A percentile compares a stretch with the other conserved stretches of the same genome.
Conservation (phyloP, 176 grass and related monocot species). For the Musa acuminata region DNA sequence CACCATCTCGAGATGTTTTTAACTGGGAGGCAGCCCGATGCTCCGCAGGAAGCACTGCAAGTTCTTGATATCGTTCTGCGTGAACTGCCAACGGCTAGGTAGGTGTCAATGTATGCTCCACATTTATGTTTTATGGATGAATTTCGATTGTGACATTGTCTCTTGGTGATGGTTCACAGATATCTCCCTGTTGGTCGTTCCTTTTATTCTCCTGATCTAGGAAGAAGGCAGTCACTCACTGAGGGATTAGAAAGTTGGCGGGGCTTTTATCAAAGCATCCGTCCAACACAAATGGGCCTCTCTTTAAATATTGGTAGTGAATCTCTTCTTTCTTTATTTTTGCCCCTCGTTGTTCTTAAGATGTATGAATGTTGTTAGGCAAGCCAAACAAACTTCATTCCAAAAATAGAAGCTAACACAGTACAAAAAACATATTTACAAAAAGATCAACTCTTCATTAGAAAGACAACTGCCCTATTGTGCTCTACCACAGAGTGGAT, state of each 20-base stretch:
- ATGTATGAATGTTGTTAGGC: background rate
- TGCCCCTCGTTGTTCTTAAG: background rate
- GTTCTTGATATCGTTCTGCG: constrained; percentile 81
- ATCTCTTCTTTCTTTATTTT: background rate
- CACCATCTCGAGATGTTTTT: constrained; percentile 57
- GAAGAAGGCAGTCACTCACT: constrained; percentile 53
- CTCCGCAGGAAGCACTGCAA: constrained; percentile 77
- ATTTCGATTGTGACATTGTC: background rate
- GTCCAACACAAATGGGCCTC: constrained; percentile 87
- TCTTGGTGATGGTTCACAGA: constrained; percentile 25
- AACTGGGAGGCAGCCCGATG: constrained; percentile 58
- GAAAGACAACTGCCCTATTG: no score
- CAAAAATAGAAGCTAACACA: background rate
- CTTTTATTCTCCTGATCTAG: constrained; percentile 72
- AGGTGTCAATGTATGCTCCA: background rate
- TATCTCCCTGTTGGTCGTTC: constrained; percentile 58
- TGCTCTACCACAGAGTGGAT: no score
- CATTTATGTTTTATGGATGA: background rate
- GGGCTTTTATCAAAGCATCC: constrained; percentile 91
- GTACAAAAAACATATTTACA: no score
- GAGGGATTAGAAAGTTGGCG: constrained; percentile 81
- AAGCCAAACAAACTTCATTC: background rate
- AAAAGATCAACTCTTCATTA: no score
- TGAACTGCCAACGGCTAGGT: constrained; percentile 71
- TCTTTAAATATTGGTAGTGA: constrained; percentile 75